Evolutionary conservation across 805 yeast species (phyloP), one percentile per base, ranked within the genome.

Genomic region (Nakazawaea peltata): DNA sequence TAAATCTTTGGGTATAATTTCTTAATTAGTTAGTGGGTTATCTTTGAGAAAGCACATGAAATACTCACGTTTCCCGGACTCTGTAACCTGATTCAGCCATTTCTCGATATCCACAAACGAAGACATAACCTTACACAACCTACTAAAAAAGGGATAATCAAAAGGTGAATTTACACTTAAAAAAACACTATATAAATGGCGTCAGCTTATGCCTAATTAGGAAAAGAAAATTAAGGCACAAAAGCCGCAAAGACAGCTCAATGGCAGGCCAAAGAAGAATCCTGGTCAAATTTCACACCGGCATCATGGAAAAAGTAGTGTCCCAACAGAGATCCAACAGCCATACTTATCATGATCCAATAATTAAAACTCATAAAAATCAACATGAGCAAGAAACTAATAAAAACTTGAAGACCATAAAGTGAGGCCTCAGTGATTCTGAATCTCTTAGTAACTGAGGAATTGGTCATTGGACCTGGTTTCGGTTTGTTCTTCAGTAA

Each of bases 361-460:
- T 62, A 54, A 41, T 67, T 67, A 46, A 62, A 67, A 8, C 66
- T 61, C 73, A 67, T 67, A 39, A 67, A 67, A 10, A 67, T 59
- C 44, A 67, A 52, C 73, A 67, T 67, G 44, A 67, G 56, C 47
- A 62, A 49, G 38, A 67, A 64, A 3, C 69, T 62, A 44, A 60
- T 64, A 13, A 63, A 61, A n/a, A 65, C 67, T 37, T 58, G 53
- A 13, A 59, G 16, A 1, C 67, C 70, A 41, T 67, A 66, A 11
- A 60, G 33, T 2, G 49, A n/a, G 2, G 66, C 49, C 39, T 49
- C 46, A 26, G 49, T 53, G 3, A 52, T 11, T 32, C 50, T 57
- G 38, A 43, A 50, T 13, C 24, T 37, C 17, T 21, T 28, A 18
- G 11, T 9, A n/a, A n/a, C n/a, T n/a, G n/a, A n/a, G n/a, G n/a